Evolutionary conservation across 441 rosid genomes (phyloP), one percentile per base, ranked within the genome.

Genomic region (Pelargonium myrrhifolium): DNA sequence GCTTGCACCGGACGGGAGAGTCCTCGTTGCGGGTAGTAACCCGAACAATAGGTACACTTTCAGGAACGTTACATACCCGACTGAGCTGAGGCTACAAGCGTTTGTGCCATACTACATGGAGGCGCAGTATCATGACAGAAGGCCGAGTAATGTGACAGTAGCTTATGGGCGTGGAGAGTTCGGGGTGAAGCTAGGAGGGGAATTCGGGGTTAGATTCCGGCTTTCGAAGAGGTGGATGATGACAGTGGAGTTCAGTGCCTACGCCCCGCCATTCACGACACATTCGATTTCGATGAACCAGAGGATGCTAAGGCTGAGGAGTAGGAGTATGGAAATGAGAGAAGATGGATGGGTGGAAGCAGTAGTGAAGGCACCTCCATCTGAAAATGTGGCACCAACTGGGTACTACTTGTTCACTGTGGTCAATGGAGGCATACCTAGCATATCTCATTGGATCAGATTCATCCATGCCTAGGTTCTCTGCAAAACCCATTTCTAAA

Each of bases 351-450:
- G 68, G 69, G 39, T 69, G 61, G 65, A 24, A 5, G 79, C 70
- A 10, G 65, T 59, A 22, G 70, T 77, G 56, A 67, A 75, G 70
- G 81, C 81, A 7, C 81, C 81, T 20, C 76, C 72, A 55, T 72
- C 77, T 17, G 60, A 75, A 17, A 45, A 70, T 4, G 69, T 77
- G 20, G 74, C 76, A 24, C 77, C 76, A 6, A 37, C 77, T 0
- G 81, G 79, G 60, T 80, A 80, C 70, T 80, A 73, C 71, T 62
- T 80, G 74, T 68, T 77, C 2, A 70, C 72, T 10, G 76, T 75
- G 40, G 72, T 77, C 18, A 77, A 77, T 68, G 68, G 64, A 28
- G 77, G 72, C 42, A 77, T 77, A 62, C 83, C 79, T 2, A 71
- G 79, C 76, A 40, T 68, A 12, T 77, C 79, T 65, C 73, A 70